Base-by-base conservation (phyloP, 2,329 filamentous ascomycete genomes). In the Lomentospora prolificans region DNA sequence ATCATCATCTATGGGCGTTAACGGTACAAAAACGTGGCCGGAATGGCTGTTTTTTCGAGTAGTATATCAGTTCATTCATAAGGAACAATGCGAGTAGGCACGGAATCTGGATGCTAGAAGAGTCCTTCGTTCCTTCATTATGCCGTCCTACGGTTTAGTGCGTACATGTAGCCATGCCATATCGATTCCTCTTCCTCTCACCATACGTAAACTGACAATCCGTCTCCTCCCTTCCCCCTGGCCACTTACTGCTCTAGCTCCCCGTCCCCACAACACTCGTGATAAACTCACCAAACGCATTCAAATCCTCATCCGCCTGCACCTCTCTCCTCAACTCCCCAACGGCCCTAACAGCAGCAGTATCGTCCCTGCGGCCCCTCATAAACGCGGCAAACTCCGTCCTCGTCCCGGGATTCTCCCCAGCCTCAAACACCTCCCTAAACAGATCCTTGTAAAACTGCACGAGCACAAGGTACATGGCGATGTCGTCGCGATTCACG, bases 361-460 rank as follows among this genome's bases (percentile, higher is more conserved):
- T 50, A 30, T 55, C 53, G 17, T 30, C 53, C 1, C 28, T 50
- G 19, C 22, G 8, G 24, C 44, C 12, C 30, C 19, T 31, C 36
- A 54, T 36, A 25, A 54, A 28, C 33, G 7, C 51, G 7, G 22
- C 36, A 10, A 54, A 54, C 5, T 36, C 17, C 14, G 14, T 17
- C 22, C 51, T 28, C 9, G 33, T 46, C 3, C 12, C 31, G 3
- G 51, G 51, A 25, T 44, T 24, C 36, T 19, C 25, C 28, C 28
- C 41, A 0, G 53, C 27, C 25, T 36, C 22, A 10, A 25, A 48
- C n/a, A 46, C 41, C 19, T 50, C 28, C 25, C 28, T 48, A 19
- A 55, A 55, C 17, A 55, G 22, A 27, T 55, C 53, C 30, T 55
- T 55, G 39, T 48, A 55, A 24, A 55, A 55, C 44, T 55, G 25